phyloP scores from a whole-genome alignment of 2,329 filamentous ascomycete species.

The Talaromyces rugulosus region DNA sequence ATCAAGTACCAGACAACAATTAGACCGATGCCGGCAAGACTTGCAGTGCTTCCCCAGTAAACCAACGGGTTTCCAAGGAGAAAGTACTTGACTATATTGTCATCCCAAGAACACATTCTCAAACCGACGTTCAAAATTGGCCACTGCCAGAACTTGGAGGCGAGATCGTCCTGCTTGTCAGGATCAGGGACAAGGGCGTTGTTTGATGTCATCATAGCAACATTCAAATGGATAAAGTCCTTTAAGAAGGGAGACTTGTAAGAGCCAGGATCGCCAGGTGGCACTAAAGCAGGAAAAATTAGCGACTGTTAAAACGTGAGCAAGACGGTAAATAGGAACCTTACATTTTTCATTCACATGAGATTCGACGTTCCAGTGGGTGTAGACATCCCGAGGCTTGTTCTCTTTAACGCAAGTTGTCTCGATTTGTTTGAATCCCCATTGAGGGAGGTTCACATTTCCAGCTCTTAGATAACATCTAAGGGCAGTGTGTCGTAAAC shows the following conservation, averaged over 20 bases:
- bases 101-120: slow-evolving; percentile 98
- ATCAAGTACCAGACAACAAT: slow-evolving; percentile 80
- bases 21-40: slow-evolving; percentile 67
- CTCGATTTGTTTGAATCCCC: slow-evolving; percentile 99
- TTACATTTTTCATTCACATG: slow-evolving; percentile 90
- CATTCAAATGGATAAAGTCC: slow-evolving; percentile 96
- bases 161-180: slow-evolving; percentile 97
- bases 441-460: slow-evolving; percentile 94
- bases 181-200: slow-evolving; percentile 96
- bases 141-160: slow-evolving; percentile 98
- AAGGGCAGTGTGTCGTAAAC: slow-evolving; percentile 74
- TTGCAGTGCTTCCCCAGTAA: slow-evolving; percentile 88
- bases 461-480: slow-evolving; percentile 93
- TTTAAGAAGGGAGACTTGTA: slow-evolving; percentile 98
- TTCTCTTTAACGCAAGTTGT: slow-evolving; percentile 92
- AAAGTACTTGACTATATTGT: slow-evolving; percentile 95
- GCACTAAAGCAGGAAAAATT: slow-evolving; percentile 48
- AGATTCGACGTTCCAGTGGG: slow-evolving; percentile 97
- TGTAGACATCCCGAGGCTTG: slow-evolving; percentile 88
- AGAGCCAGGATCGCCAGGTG: slow-evolving; percentile 78
- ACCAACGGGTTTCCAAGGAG: slow-evolving; percentile 92
- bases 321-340: slow-evolving; percentile 24
- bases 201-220: slow-evolving; percentile 99
- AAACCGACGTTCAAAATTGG: slow-evolving; percentile 91
- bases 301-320: background rate